These are phyloP conservation scores for Penicillium tannophilum DNA, from an alignment of 495 filamentous ascomycete genomes.

Conservation along the genomic window DNA sequence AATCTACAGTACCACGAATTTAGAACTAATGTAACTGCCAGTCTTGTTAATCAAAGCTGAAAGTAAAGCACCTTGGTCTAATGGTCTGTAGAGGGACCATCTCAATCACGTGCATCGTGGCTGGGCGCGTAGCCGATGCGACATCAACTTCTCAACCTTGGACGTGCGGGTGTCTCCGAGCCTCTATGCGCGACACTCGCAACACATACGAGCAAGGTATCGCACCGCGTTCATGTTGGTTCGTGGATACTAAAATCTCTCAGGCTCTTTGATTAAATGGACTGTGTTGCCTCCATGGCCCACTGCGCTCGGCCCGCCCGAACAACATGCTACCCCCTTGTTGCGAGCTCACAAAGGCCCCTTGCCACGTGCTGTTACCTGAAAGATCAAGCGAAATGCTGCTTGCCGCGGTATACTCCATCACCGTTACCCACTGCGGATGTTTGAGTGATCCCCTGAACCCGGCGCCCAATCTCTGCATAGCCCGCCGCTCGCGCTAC, in stretches of 20 bases:
- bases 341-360: not conserved
- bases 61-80: too few species aligned
- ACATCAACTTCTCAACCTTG: not conserved
- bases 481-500: slow-evolving; percentile 1
- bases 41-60: too few species aligned
- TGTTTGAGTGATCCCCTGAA: not conserved
- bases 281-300: slow-evolving; percentile 1
- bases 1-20: too few species aligned
- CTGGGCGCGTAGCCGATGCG: not conserved
- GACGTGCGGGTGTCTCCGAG: not conserved
- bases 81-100: too few species aligned
- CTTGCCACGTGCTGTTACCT: not conserved
- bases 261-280: not conserved
- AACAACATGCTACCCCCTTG: slow-evolving; percentile 3
- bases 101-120: too few species aligned
- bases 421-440: not conserved
- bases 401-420: not conserved
- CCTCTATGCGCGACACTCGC: not conserved
- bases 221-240: not conserved
- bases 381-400: not conserved
- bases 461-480: not conserved
- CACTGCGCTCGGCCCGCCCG: not conserved
- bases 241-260: not conserved
- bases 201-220: slow-evolving; percentile 1
- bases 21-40: too few species aligned